phyloP scores from a whole-genome alignment of 805 yeast genomes.

The Cyberlindnera galapagoensis region DNA sequence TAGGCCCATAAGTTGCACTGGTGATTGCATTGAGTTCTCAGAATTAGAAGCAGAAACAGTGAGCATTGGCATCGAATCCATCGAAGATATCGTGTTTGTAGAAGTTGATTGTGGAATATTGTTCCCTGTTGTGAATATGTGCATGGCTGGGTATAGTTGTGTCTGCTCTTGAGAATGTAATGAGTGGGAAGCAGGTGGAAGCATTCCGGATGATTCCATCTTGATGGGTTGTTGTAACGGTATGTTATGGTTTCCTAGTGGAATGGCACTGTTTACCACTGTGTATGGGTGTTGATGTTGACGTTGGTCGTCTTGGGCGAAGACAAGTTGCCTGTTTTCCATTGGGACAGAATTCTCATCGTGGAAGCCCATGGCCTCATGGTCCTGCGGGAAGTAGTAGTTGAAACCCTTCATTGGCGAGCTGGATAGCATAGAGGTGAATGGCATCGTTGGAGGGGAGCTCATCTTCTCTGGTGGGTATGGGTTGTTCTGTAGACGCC shows the following conservation, averaged over 20 bases:
- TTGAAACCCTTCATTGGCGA: constrained; percentile 17
- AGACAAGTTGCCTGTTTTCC: background rate
- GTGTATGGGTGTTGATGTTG: too few relatives aligned
- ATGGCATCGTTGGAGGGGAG: constrained; percentile 8
- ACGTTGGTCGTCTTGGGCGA: too few relatives aligned
- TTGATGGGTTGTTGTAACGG: constrained; percentile 2
- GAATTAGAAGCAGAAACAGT: constrained; percentile 22
- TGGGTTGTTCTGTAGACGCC: too few relatives aligned
- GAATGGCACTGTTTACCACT: too few relatives aligned
- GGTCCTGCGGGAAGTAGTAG: constrained; percentile 12
- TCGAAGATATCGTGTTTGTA: constrained; percentile 23
- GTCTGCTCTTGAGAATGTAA: constrained; percentile 5
- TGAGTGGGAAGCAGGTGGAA: background rate
- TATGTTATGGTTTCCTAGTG: too few relatives aligned
- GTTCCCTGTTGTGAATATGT: constrained; percentile 7
- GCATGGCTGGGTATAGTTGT: constrained; percentile 15
- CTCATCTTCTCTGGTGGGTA: constrained; percentile 7
- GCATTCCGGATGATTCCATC: background rate
- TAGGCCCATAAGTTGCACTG: constrained; percentile 17
- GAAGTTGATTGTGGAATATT: constrained; percentile 26
- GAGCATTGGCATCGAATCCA: constrained; percentile 25
- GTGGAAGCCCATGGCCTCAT: background rate
- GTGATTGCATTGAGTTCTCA: constrained; percentile 19
- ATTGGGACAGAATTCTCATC: background rate
- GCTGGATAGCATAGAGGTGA: constrained; percentile 7